Conservation (phyloP, 192 early-diverging fungal genomes). For the Chytriomyces sp. region DNA sequence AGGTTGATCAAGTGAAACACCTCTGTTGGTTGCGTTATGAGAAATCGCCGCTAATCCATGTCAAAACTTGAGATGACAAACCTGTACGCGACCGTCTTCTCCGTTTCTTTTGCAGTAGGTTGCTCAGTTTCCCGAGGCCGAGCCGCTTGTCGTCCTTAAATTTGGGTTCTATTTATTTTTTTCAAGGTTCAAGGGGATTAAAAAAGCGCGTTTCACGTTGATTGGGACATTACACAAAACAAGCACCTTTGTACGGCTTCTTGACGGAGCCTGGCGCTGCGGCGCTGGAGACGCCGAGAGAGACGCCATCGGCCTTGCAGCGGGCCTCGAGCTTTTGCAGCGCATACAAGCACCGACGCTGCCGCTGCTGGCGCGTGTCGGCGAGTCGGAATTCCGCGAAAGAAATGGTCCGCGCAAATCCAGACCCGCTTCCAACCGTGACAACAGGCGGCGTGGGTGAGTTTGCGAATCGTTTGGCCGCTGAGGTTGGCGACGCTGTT, state of each 20-base stretch:
- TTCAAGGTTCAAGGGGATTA: neutral
- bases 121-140: slow-evolving; percentile 41
- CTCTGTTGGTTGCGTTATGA: slow-evolving; percentile 22
- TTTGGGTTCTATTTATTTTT: slow-evolving; percentile 35
- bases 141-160: slow-evolving; percentile 46
- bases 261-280: neutral
- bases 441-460: too few relatives aligned
- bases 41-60: slow-evolving; percentile 11
- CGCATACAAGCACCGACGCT: slow-evolving; percentile 44
- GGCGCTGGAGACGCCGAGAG: slow-evolving; percentile 14
- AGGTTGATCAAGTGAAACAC: slow-evolving; percentile 51
- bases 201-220: neutral
- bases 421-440: too few relatives aligned
- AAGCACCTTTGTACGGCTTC: slow-evolving; percentile 30
- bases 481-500: too few relatives aligned
- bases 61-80: slow-evolving; percentile 12
- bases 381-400: slow-evolving; percentile 50
- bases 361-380: slow-evolving; percentile 43
- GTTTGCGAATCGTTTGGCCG: too few relatives aligned
- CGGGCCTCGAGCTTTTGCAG: slow-evolving; percentile 40
- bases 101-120: slow-evolving; percentile 48
- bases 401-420: slow-evolving; percentile 4
- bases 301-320: slow-evolving; percentile 17
- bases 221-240: slow-evolving; percentile 2
- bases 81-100: slow-evolving; percentile 45